Base-by-base conservation (phyloP, 2,329 filamentous ascomycete species). In the Chrysoporthe cubensis region DNA sequence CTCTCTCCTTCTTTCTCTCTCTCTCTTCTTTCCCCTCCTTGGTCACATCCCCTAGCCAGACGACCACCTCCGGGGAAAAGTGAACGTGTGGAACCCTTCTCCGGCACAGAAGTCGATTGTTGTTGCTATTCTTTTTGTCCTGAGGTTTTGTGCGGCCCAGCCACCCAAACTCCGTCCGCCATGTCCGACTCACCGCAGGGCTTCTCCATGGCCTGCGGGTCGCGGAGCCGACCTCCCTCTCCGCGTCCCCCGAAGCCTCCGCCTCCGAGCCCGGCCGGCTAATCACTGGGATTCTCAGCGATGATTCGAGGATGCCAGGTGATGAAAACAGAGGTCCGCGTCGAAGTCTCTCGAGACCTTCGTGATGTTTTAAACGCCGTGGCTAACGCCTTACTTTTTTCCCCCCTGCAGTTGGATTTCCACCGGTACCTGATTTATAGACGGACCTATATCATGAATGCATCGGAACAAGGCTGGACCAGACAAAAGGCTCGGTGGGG, bases 161-260 rank as follows among this genome's bases (percentile, higher is more conserved):
- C 43, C 8, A 44, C 43, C 4, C 43, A 46, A 21, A 5, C 21
- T 32, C 2, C 44, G 44, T 32, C 37, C 40, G 40, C 18, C 42
- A 57, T 65, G 26, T 59, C 44, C 57, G 16, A 37, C 40, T 54
- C 59, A 14, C 14, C 26, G 32, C 59, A 26, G 32, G 50, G 13
- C 50, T 37, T 6, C 21, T 42, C 52, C 26, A 13, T 32, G 34
- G 59, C 62, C 42, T 68, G 64, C 59, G 63, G 54, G 64, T 68
- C 66, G 18, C 66, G 77, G 72, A 76, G 74, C 61, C 76, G 79
- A 64, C 78, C 80, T 21, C 78, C 79, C 32, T 78, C 76, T 21
- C 79, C 79, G 66, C 73, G 71, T 13, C 77, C 79, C 21, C 79
- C 79, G 18, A 78, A 77, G 54, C 79, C 79, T 9, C 79, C 79